Percentiles rank a stretch among this genome's conserved stretches.
Evolutionary conservation across 2,329 filamentous ascomycete species (phyloP).

Genomic region (Allantophomopsis lycopodina): DNA sequence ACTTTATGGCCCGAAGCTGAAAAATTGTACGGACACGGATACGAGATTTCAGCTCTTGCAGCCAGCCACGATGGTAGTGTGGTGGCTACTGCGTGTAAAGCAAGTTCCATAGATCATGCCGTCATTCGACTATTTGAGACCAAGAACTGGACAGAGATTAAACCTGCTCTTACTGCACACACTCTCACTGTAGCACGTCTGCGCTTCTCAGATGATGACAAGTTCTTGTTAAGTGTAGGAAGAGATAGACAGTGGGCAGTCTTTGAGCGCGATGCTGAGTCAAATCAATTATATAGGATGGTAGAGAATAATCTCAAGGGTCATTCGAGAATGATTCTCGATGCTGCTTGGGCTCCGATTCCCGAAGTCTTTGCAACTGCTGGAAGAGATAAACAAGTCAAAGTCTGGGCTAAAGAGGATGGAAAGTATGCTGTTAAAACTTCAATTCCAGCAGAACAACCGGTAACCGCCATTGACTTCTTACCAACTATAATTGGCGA

Average conservation of each 20-base stretch:
- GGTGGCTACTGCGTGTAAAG: constrained; percentile 85
- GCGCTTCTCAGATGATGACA: constrained; percentile 64
- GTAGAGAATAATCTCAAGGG: constrained; percentile 64
- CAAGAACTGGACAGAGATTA: constrained; percentile 72
- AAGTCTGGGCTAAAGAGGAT: constrained; percentile 41
- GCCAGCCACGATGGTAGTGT: constrained; percentile 60
- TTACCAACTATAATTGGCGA: constrained; percentile 18
- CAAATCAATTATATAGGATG: constrained; percentile 34
- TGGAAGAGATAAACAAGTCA: constrained; percentile 75
- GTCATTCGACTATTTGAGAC: constrained; percentile 89
- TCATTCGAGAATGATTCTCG: constrained; percentile 85
- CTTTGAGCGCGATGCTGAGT: constrained; percentile 40
- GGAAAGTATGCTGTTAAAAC: constrained; percentile 26
- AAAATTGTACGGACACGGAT: constrained; percentile 95
- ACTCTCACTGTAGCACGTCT: constrained; percentile 75
- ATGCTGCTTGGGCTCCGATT: constrained; percentile 62
- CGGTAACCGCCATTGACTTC: constrained; percentile 64
- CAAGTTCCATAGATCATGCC: constrained; percentile 84
- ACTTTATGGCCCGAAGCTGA: constrained; percentile 94
- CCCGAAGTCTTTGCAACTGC: constrained; percentile 64
- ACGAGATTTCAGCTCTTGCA: constrained; percentile 84
- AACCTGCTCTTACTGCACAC: constrained; percentile 72
- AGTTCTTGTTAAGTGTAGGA: constrained; percentile 72
- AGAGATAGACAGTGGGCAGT: constrained; percentile 85
- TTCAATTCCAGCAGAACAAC: constrained; percentile 36